Percentiles rank a stretch among this genome's conserved stretches.
phyloP scores from a whole-genome alignment of 192 early-diverging fungal genomes.

The Coemansia sp. region DNA sequence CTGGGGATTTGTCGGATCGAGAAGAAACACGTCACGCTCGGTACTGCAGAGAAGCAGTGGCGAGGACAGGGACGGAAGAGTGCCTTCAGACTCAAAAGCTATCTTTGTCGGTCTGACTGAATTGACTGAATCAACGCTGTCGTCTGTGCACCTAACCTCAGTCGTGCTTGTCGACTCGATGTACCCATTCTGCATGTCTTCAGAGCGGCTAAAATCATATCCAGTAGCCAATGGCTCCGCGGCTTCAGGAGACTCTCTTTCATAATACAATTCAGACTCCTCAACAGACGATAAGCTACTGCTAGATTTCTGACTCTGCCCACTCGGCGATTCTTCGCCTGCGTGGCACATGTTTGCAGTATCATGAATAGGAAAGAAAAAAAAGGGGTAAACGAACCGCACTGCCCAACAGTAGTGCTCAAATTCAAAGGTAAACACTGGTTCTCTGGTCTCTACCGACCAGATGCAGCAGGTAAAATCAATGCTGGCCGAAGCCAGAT shows the following conservation, averaged over 20 bases:
- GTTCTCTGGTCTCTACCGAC: slow-evolving; percentile 13
- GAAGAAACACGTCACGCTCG: slow-evolving; percentile 26
- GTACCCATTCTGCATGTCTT: slow-evolving; percentile 36
- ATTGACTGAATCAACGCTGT: background rate
- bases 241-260: background rate
- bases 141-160: background rate
- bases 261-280: background rate
- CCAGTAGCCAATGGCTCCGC: background rate
- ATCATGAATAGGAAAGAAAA: slow-evolving; percentile 17
- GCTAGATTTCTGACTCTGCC: background rate
- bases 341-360: background rate
- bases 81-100: slow-evolving; percentile 4
- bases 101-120: background rate
- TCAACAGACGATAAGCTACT: background rate
- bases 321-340: background rate
- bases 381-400: slow-evolving; percentile 42
- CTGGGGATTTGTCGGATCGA: slow-evolving; percentile 19
- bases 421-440: slow-evolving; percentile 20
- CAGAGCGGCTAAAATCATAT: slow-evolving; percentile 9
- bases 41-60: slow-evolving; percentile 43
- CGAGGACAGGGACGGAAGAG: slow-evolving; percentile 4
- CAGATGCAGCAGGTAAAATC: slow-evolving; percentile 36
- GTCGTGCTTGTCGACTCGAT: background rate
- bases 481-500: slow-evolving; percentile 45
- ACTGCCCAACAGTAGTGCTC: slow-evolving; percentile 42